Evolutionary conservation across 169 alveolate genomes (phyloP).

Genomic region (Cryptosporidium tyzzeri): DNA sequence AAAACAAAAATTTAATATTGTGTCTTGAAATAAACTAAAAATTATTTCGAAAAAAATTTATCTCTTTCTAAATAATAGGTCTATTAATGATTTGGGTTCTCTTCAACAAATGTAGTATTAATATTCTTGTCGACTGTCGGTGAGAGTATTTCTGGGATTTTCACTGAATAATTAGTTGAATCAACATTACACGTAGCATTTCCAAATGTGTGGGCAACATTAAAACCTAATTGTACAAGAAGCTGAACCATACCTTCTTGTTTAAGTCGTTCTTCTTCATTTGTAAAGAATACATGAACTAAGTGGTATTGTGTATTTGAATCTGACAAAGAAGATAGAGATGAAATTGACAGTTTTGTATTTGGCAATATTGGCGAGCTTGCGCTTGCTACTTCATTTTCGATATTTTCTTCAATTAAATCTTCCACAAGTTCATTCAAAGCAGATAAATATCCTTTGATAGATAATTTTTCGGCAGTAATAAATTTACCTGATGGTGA

Average conservation of each 20-base stretch:
- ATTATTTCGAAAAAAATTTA: no score
- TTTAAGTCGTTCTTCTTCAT: slow-evolving; percentile 28
- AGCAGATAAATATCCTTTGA: slow-evolving; percentile 26
- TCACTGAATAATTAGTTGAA: not conserved
- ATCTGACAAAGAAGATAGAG: slow-evolving; percentile 46
- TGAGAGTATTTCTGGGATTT: slow-evolving; percentile 35
- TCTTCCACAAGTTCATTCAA: slow-evolving; percentile 21
- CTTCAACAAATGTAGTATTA: not conserved
- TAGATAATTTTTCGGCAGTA: slow-evolving; percentile 30
- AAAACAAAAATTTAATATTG: not conserved
- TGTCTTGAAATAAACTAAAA: not conserved
- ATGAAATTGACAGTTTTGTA: slow-evolving; percentile 8
- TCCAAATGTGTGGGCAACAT: slow-evolving; percentile 48
- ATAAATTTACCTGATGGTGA: slow-evolving; percentile 30
- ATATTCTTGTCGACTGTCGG: not conserved
- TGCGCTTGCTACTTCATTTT: not conserved
- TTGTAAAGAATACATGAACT: slow-evolving; percentile 35
- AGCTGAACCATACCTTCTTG: slow-evolving; percentile 69
- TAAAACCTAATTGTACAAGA: slow-evolving; percentile 56
- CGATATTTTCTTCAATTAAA: not conserved
- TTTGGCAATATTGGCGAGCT: not conserved
- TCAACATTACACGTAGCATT: slow-evolving; percentile 23
- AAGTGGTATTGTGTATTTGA: not conserved
- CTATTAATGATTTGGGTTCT: not conserved
- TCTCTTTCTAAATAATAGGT: not conserved